These are phyloP conservation scores for Dorcoceras hygrometricum DNA, from an alignment of 257 asterid genomes.

Conservation along the genomic window DNA sequence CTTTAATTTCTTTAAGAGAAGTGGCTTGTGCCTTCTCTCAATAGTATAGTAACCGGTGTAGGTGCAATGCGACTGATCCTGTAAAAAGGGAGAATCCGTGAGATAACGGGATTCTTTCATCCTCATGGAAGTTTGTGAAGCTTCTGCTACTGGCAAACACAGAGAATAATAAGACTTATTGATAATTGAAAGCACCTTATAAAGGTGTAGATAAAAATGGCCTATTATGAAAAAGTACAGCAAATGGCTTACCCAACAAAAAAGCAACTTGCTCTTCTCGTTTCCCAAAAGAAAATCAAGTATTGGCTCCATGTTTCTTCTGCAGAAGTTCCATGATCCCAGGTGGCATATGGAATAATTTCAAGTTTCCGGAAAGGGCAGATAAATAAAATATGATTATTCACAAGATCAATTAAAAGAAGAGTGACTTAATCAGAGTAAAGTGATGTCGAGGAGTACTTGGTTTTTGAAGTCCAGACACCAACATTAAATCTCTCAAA, in stretches of 20 bases:
- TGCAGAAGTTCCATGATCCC: slow-evolving; percentile 40
- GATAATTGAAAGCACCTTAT: neutral
- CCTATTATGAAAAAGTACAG: neutral
- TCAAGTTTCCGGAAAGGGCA: neutral
- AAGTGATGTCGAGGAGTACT: slow-evolving; percentile 48
- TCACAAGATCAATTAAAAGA: slow-evolving; percentile 1
- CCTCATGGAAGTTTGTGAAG: neutral
- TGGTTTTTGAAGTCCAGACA: slow-evolving; percentile 79
- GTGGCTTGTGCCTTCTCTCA: slow-evolving; percentile 66
- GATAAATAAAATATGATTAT: neutral
- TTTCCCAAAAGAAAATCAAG: slow-evolving; percentile 66
- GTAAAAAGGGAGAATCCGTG: slow-evolving; percentile 19
- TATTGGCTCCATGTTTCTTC: slow-evolving; percentile 64
- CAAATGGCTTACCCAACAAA: slow-evolving; percentile 66
- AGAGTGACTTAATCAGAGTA: slow-evolving; percentile 24
- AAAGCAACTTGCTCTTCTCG: slow-evolving; percentile 53
- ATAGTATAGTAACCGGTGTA: slow-evolving; percentile 45
- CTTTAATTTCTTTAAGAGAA: slow-evolving; percentile 65
- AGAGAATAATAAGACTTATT: neutral
- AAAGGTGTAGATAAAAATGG: neutral
- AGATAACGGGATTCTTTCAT: neutral
- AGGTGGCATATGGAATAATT: slow-evolving; percentile 15
- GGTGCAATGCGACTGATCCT: slow-evolving; percentile 89
- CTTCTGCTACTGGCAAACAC: neutral
- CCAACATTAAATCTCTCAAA: slow-evolving; percentile 75